phyloP scores from a whole-genome alignment of 1,284 basidiomycete species.

The Ustilago hordei region DNA sequence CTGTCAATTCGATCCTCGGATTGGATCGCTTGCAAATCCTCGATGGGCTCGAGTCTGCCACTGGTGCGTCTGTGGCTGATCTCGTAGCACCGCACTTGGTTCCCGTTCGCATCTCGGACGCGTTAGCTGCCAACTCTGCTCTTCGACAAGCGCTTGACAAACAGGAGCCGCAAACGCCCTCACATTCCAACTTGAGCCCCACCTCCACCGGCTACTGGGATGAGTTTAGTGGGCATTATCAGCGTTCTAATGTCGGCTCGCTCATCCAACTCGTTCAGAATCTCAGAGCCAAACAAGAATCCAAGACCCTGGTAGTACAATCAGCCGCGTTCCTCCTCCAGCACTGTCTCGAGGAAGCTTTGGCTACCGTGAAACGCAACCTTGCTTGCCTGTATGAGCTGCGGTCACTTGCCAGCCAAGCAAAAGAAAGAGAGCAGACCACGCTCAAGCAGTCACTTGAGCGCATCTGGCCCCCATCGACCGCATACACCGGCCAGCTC shows the following conservation, averaged over 20 bases:
- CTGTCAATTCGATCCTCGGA: constrained; percentile 45
- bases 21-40: constrained; percentile 10
- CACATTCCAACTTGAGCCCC: not conserved
- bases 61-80: constrained; percentile 26
- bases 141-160: constrained; percentile 39
- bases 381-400: constrained; percentile 26
- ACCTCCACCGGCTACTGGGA: constrained; percentile 31
- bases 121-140: constrained; percentile 29
- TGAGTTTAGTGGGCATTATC: constrained; percentile 39
- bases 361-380: constrained; percentile 28
- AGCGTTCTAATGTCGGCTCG: constrained; percentile 40
- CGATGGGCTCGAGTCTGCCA: constrained; percentile 31
- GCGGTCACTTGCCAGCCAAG: constrained; percentile 26
- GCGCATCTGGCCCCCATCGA: constrained; percentile 41
- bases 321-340: constrained; percentile 40
- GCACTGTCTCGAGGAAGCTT: constrained; percentile 43
- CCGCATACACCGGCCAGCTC: constrained; percentile 30
- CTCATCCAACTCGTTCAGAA: constrained; percentile 23
- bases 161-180: constrained; percentile 4
- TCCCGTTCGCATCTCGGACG: constrained; percentile 30
- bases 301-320: constrained; percentile 22
- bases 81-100: constrained; percentile 23
- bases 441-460: constrained; percentile 35
- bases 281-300: constrained; percentile 18
- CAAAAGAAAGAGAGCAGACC: constrained; percentile 15